These are phyloP conservation scores for Ormosia emarginata DNA, from an alignment of 306 rosid species.

Conservation along the genomic window DNA sequence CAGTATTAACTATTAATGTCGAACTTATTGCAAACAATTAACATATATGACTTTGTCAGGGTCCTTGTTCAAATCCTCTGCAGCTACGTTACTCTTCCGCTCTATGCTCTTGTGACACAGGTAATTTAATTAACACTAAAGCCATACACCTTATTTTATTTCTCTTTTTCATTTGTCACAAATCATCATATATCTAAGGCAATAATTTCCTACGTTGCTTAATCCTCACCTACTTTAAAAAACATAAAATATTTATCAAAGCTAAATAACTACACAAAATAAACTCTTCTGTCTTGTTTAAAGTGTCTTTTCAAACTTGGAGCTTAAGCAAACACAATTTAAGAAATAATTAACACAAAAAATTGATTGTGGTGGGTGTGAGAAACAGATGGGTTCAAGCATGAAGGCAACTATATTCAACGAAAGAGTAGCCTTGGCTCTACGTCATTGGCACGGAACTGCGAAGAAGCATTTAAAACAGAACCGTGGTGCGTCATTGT, in stretches of 20 bases:
- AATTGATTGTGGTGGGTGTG: background rate
- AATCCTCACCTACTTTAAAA: too few relatives aligned
- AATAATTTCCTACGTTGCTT: too few relatives aligned
- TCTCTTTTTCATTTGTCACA: too few relatives aligned
- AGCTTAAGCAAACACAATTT: too few relatives aligned
- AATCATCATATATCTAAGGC: too few relatives aligned
- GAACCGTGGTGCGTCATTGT: conserved; percentile 35
- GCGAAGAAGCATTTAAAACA: conserved; percentile 62
- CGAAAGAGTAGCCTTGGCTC: conserved; percentile 66
- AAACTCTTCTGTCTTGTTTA: too few relatives aligned
- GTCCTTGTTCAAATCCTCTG: conserved; percentile 72
- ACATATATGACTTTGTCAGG: conserved; percentile 34
- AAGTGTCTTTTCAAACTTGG: too few relatives aligned
- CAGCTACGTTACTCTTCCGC: conserved; percentile 91
- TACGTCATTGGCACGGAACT: conserved; percentile 68
- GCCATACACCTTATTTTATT: background rate
- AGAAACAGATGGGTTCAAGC: conserved; percentile 74
- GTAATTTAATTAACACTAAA: conserved; percentile 21
- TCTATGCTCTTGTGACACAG: conserved; percentile 90
- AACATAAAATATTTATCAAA: too few relatives aligned
- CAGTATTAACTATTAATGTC: background rate
- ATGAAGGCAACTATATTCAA: conserved; percentile 85
- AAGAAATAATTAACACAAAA: too few relatives aligned
- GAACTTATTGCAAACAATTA: background rate
- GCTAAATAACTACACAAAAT: too few relatives aligned